A percentile compares a stretch with the other conserved stretches of the same genome.
Conservation (phyloP, 2,329 filamentous ascomycete genomes). For the Neonectria coccinea region DNA sequence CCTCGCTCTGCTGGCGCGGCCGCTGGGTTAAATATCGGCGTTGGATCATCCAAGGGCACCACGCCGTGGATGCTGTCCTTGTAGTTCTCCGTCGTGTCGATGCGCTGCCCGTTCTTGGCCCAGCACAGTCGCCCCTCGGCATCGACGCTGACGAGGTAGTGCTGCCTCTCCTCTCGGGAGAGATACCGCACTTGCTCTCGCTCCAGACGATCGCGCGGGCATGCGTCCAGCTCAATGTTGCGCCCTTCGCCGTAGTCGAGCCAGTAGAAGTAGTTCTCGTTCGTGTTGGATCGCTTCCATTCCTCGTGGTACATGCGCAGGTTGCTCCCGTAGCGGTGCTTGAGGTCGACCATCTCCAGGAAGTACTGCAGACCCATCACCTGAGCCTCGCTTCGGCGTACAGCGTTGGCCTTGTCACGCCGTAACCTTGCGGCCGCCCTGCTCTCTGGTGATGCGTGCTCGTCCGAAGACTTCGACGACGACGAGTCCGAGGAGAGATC, state of each 20-base stretch:
- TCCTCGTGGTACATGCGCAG: constrained; percentile 83
- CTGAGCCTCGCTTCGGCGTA: constrained; percentile 74
- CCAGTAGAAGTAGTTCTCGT: constrained; percentile 96
- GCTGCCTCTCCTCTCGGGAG: constrained; percentile 81
- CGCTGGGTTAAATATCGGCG: constrained; percentile 62
- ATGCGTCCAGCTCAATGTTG: constrained; percentile 75
- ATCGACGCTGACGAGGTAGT: constrained; percentile 85
- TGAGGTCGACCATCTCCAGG: constrained; percentile 84
- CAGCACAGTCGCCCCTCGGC: constrained; percentile 81
- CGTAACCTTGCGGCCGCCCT: constrained; percentile 53
- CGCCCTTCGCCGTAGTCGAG: constrained; percentile 84
- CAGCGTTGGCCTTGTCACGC: constrained; percentile 63
- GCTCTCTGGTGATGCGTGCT: constrained; percentile 52
- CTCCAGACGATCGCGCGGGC: constrained; percentile 80
- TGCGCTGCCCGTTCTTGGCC: constrained; percentile 83
- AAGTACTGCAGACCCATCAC: constrained; percentile 91
- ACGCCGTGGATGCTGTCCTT: constrained; percentile 85
- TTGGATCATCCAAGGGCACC: constrained; percentile 70
- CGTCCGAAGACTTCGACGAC: constrained; percentile 45
- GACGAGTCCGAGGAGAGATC: constrained; percentile 61
- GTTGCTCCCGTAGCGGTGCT: constrained; percentile 89
- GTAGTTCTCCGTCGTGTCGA: constrained; percentile 80
- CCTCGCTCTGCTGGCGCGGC: constrained; percentile 28
- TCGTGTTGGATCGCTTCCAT: constrained; percentile 82
- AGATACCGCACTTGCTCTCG: constrained; percentile 86